A percentile compares a stretch with the other conserved stretches of the same genome.
These are phyloP conservation scores for Dipteronia dyeriana DNA, from an alignment of 345 rosid species.

Conservation along the genomic window DNA sequence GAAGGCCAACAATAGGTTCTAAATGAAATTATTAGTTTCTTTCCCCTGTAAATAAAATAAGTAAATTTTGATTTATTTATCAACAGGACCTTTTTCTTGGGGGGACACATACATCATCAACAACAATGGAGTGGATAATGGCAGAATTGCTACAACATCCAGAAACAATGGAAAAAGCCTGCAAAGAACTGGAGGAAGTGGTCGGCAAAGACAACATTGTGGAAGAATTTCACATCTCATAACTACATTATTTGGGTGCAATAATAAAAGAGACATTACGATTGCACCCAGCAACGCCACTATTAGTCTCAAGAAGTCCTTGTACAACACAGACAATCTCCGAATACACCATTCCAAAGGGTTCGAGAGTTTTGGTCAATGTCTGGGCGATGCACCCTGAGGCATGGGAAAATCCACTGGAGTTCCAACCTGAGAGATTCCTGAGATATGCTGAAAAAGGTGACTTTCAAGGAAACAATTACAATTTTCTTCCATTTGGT, in stretches of 20 bases:
- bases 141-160: conserved; percentile 23
- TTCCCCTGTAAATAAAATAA: too few species aligned
- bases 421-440: conserved; percentile 20
- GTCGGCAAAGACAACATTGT: conserved; percentile 23
- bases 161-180: not conserved
- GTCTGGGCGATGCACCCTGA: conserved; percentile 11
- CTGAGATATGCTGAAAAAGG: not conserved
- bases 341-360: conserved; percentile 20
- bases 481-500: conserved; percentile 27
- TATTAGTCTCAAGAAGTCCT: conserved; percentile 9
- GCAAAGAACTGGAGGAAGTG: conserved; percentile 14
- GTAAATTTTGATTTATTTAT: too few species aligned
- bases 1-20: not conserved
- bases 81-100: not conserved
- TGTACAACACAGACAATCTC: not conserved
- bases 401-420: conserved; percentile 14
- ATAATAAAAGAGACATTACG: conserved; percentile 13
- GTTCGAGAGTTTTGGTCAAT: conserved; percentile 13
- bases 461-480: conserved; percentile 5
- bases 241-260: conserved; percentile 14
- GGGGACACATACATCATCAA: conserved; percentile 11
- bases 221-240: conserved; percentile 18
- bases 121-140: conserved; percentile 23
- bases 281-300: conserved; percentile 17
- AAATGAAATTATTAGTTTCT: too few species aligned